These are phyloP conservation scores for Cyberlindnera saturnus DNA, from an alignment of 805 yeast species.

Conservation along the genomic window DNA sequence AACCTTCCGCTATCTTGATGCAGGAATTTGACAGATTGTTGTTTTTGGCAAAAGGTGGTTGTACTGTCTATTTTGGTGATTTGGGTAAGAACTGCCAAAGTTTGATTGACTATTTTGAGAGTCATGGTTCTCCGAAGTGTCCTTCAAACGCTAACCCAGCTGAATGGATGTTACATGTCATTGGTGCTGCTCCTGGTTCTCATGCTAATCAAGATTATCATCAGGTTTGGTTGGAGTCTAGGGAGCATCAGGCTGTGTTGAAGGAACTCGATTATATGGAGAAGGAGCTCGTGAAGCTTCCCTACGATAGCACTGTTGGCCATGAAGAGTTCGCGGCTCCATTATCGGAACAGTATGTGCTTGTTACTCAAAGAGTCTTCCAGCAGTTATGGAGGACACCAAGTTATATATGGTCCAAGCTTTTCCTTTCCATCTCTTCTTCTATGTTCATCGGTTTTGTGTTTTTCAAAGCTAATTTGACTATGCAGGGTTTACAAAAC, in stretches of 20 bases:
- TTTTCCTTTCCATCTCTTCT: constrained; percentile 46
- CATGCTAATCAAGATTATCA: constrained; percentile 58
- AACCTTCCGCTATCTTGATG: no score
- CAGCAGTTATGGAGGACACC: constrained; percentile 69
- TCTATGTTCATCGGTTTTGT: constrained; percentile 68
- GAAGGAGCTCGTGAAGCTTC: constrained; percentile 39
- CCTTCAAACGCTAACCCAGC: no score
- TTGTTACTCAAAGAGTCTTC: constrained; percentile 49
- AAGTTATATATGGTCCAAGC: constrained; percentile 53
- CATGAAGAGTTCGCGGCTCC: constrained; percentile 41
- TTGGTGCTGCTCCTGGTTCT: constrained; percentile 79
- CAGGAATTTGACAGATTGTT: no score
- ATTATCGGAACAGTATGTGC: constrained; percentile 32
- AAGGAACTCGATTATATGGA: constrained; percentile 63
- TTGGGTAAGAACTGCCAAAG: constrained; percentile 52
- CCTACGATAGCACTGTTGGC: constrained; percentile 28
- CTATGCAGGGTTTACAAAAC: constrained; percentile 70
- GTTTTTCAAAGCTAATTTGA: constrained; percentile 59
- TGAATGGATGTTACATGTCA: constrained; percentile 56
- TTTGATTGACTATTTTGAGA: constrained; percentile 57
- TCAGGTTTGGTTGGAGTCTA: constrained; percentile 30
- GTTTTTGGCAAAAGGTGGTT: no score
- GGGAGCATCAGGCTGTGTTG: constrained; percentile 52
- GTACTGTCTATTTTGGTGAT: constrained; percentile 58
- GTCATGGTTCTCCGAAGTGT: no score